Conservation (phyloP, 176 grass and related monocot genomes). For the Oryza glaberrima region DNA sequence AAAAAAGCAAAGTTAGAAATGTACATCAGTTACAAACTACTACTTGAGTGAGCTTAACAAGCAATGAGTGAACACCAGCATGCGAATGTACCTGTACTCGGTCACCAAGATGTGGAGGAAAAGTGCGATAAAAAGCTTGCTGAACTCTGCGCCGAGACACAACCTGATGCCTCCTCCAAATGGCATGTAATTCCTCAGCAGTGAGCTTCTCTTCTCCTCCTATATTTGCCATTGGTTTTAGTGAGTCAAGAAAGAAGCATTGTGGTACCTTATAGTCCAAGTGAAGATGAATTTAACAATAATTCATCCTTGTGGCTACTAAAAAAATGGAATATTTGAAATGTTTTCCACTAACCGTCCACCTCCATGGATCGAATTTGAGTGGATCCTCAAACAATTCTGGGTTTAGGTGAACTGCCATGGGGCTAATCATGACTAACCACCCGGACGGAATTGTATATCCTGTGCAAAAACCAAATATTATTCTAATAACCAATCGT, state of each 20-base stretch:
- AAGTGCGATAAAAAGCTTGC: slow-evolving; percentile 15
- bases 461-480: too few relatives aligned
- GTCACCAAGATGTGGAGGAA: slow-evolving; percentile 36
- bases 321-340: neutral
- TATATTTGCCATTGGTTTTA: neutral
- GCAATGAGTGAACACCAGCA: neutral
- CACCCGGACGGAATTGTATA: too few relatives aligned
- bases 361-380: slow-evolving; percentile 29
- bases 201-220: slow-evolving; percentile 28
- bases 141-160: slow-evolving; percentile 34
- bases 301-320: too few relatives aligned
- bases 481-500: too few relatives aligned
- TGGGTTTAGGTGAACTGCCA: too few relatives aligned
- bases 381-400: too few relatives aligned
- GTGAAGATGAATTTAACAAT: too few relatives aligned
- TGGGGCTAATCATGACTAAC: neutral
- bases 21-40: neutral
- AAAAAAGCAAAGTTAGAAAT: too few relatives aligned
- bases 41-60: neutral
- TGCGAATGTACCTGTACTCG: slow-evolving; percentile 11
- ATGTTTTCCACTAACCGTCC: slow-evolving; percentile 1
- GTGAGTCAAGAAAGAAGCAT: too few relatives aligned
- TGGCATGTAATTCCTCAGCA: slow-evolving; percentile 34
- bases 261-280: too few relatives aligned
- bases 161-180: slow-evolving; percentile 36